Evolutionary conservation across 345 rosid genomes (phyloP), one percentile per base, ranked within the genome.

Genomic region (Rhodamnia rubescens): DNA sequence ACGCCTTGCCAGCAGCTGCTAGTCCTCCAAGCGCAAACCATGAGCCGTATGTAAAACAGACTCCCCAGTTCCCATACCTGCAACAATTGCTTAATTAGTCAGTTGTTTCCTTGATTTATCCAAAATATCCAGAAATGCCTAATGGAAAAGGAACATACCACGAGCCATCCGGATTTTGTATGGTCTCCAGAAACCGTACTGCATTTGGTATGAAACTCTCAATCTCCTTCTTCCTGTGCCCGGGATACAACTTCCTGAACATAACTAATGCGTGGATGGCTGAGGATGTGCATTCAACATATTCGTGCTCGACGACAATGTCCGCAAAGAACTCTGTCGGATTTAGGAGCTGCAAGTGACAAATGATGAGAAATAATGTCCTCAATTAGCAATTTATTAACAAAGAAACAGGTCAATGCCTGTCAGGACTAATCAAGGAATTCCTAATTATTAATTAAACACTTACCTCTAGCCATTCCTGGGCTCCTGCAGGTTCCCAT

Each of bases 401-500:
- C 40, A 26, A 64, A 27, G 57, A 29, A 47, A 21, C n/a, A 52
- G 10, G 47, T 69, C 24, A 16, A 8, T 7, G 44, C 32, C 80
- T 69, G 26, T 36, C 80, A 29, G 75, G 75, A 15, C 42, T 16
- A 64, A 29, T 32, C 42, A 36, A 69, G 80, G 80, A 69, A 82
- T 88, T 87, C 87, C 88, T 89, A 86, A 89, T 90, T 58, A 44
- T 69, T 44, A 61, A 53, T 85, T 20, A 55, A 53, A 16, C 9
- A 44, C 83, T 86, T 86, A 92, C 95, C 87, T 94, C 94, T 74
- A 93, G 78, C 95, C 94, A 92, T 10, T 85, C 64, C 53, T 83
- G 59, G 53, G 93, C 95, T 54, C 92, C 85, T 80, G 84, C 91
- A 15, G 97, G 96, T 86, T 93, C 95, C 97, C 97, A 93, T 1